Base-by-base conservation (phyloP, 345 rosid genomes). In the Tarenaya hassleriana region DNA sequence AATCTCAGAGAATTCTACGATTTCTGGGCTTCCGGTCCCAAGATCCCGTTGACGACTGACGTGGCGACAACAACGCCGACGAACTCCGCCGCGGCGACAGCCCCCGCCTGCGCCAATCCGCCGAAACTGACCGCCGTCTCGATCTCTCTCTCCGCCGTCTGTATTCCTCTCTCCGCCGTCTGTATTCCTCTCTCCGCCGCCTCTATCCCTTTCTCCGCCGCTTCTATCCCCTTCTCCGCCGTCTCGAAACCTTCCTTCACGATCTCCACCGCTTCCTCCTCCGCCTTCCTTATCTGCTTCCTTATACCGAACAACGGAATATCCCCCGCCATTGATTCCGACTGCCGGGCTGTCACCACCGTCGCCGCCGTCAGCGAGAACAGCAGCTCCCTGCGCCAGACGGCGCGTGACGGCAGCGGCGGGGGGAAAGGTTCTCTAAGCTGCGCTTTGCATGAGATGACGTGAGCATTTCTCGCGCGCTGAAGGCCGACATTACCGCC, bases 61-160 rank as follows among this genome's bases (percentile, higher is more conserved):
- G 81, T 77, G 37, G 82, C 97, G 7, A 82, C 81, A 50, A 77
- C 53, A 51, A 86, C 73, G 4, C 84, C 97, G 10, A 82, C 60
- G 4, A 67, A 71, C 76, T 90, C 95, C 4, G 95, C 95, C 37
- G 68, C 91, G 4, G 70, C 85, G 59, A 84, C 95, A 0, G 49
- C 76, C 16, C 86, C 91, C 0, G 97, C 95, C 76, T 86, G 97
- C 9, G 88, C 84, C 49, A 81, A n/a, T 12, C 75, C 88, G 5
- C 77, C 81, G 11, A 80, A 82, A 59, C 80, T 66, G 61, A 71
- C 72, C 1, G 71, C 86, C 43, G 73, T 50, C 56, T 61, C 81
- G 0, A 86, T 43, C 11, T 58, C 76, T 55, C 18, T 72, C 74
- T 83, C 95, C 5, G 75, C 85, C 63, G 69, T 34, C 62, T 69